Evolutionary conservation across 2,329 filamentous ascomycete species (phyloP).

Genomic region (Amauroascus niger): DNA sequence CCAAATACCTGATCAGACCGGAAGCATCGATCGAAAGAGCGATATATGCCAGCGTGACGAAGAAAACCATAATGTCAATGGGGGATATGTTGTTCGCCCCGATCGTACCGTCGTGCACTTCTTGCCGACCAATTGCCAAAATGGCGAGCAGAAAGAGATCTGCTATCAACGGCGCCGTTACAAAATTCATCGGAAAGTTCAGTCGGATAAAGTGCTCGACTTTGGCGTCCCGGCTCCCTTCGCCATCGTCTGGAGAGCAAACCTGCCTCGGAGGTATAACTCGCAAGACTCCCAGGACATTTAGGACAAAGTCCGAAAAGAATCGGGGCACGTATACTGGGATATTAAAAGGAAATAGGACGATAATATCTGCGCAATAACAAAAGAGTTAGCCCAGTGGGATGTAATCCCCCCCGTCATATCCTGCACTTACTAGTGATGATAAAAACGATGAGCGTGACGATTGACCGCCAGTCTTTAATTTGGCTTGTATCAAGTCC

Average conservation of each 20-base stretch:
- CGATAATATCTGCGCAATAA: conserved; percentile 49
- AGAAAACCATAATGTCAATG: conserved; percentile 65
- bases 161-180: conserved; percentile 61
- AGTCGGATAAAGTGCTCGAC: conserved; percentile 41
- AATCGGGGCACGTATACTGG: conserved; percentile 50
- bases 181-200: conserved; percentile 57
- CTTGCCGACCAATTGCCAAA: conserved; percentile 53
- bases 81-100: conserved; percentile 58
- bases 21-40: conserved; percentile 69
- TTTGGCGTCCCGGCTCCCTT: conserved; percentile 24
- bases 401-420: not conserved
- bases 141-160: conserved; percentile 64
- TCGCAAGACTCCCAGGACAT: conserved; percentile 40
- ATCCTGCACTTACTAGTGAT: conserved; percentile 52
- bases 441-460: conserved; percentile 60
- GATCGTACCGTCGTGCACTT: conserved; percentile 60
- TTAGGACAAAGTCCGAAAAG: conserved; percentile 40
- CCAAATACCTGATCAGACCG: conserved; percentile 59
- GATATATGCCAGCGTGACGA: conserved; percentile 64
- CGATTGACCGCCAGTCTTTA: conserved; percentile 56
- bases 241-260: conserved; percentile 19
- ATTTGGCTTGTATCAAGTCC: conserved; percentile 48
- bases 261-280: conserved; percentile 43
- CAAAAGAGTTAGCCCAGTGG: conserved; percentile 2
- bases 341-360: conserved; percentile 59